Base-by-base conservation (phyloP, 2,329 filamentous ascomycete genomes). In the Grosmannia huntii region DNA sequence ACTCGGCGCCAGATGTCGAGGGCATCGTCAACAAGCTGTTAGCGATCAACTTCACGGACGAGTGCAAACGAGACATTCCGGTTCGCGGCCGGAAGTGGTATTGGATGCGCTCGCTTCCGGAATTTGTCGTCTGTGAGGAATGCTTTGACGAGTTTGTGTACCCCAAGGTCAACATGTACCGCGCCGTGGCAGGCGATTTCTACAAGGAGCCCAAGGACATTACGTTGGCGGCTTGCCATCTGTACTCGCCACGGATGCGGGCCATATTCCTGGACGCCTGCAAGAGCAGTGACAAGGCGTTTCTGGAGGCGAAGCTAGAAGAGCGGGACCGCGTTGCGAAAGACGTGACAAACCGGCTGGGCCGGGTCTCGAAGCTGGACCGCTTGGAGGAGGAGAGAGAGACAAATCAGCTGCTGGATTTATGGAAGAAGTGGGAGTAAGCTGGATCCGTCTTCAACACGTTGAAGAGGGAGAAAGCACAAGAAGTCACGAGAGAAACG, bases 101-200 rank as follows among this genome's bases (percentile, higher is more conserved):
- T 69, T 84, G 81, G 58, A 89, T 95, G 69, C 82, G 87, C 0
- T 76, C 81, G 16, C 73, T 95, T 0, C 88, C 87, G 0, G 81
- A 90, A 53, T 83, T 96, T 65, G 90, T 87, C 0, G 85, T 95
- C 4, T 97, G 91, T 70, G 83, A 87, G 62, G 89, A 92, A 69
- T 97, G 91, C 69, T 96, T 87, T 68, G 81, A 89, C 19, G 84
- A 89, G 25, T 80, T 89, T 0, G 82, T 96, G n/a, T 82, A 80
- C 70, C 90, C 90, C 0, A 75, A 83, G 55, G 74, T 77, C 4
- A 71, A 77, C 46, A 64, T 54, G 19, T 69, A 72, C 56, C 71
- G 72, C 48, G 72, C 79, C 0, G 75, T 91, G 27, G 83, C 86
- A 11, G 73, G 78, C 21, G 81, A 85, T 62, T 87, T 94, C 64